These are phyloP conservation scores for Cyberlindnera petersonii DNA, from an alignment of 805 yeast genomes.

Conservation along the genomic window DNA sequence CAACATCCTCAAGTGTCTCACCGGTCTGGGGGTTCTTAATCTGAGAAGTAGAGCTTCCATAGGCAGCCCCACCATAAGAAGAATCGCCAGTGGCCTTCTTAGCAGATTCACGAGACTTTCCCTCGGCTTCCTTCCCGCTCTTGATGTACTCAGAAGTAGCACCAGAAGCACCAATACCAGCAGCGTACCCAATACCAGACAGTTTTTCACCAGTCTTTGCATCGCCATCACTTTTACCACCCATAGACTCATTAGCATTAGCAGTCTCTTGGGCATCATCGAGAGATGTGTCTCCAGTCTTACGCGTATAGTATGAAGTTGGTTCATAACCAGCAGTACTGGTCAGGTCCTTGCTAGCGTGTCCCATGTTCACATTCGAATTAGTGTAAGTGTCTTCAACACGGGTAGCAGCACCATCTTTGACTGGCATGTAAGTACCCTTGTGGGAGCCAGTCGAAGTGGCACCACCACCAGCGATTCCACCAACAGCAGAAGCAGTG, in stretches of 20 bases:
- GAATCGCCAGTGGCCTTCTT: not conserved
- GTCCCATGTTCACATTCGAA: constrained; percentile 6
- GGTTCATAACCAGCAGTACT: constrained; percentile 21
- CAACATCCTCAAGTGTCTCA: not conserved
- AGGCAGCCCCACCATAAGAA: not conserved
- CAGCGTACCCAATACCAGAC: constrained; percentile 11
- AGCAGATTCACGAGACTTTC: too few relatives aligned
- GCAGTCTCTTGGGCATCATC: not conserved
- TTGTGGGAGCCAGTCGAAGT: constrained; percentile 2
- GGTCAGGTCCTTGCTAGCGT: constrained; percentile 17
- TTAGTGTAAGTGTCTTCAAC: constrained; percentile 21
- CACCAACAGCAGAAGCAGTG: constrained; percentile 11
- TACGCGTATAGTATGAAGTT: constrained; percentile 18
- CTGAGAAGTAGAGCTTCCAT: too few relatives aligned
- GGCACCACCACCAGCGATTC: constrained; percentile 10
- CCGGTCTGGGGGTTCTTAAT: too few relatives aligned
- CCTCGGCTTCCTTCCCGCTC: too few relatives aligned
- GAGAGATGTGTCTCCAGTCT: constrained; percentile 8
- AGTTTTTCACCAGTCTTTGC: constrained; percentile 3
- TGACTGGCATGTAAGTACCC: constrained; percentile 6
- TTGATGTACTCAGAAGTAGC: constrained; percentile 5
- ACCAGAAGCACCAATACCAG: constrained; percentile 4
- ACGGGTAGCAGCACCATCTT: constrained; percentile 17
- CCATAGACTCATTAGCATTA: not conserved
- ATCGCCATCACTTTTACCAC: not conserved